Conservation (phyloP, 352 stramenopile species). For the Globisporangium radiosum region DNA sequence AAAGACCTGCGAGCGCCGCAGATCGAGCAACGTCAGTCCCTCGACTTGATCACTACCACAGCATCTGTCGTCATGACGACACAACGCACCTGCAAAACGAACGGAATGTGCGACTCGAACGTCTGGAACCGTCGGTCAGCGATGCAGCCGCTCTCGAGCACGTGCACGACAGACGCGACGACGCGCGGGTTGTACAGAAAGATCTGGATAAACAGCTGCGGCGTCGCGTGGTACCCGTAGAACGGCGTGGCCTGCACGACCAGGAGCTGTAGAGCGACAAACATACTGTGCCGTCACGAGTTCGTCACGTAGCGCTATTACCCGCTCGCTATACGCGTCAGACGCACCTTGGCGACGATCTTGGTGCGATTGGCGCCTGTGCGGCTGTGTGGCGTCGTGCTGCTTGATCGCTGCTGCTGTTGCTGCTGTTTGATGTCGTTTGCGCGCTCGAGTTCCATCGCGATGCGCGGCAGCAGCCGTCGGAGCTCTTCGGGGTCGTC, state of each 20-base stretch:
- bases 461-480: slow-evolving; percentile 56
- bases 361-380: slow-evolving; percentile 11
- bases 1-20: slow-evolving; percentile 64
- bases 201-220: slow-evolving; percentile 85
- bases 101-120: slow-evolving; percentile 87
- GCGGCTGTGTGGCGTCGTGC: slow-evolving; percentile 8
- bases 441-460: slow-evolving; percentile 58
- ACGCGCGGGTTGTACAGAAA: slow-evolving; percentile 82
- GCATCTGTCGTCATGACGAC: background rate
- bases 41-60: background rate
- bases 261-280: slow-evolving; percentile 39
- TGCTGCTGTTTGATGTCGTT: slow-evolving; percentile 43
- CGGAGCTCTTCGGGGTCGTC: slow-evolving; percentile 56
- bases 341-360: slow-evolving; percentile 67
- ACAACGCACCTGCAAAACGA: slow-evolving; percentile 69
- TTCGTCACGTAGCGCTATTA: background rate
- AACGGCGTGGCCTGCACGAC: slow-evolving; percentile 86
- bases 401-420: slow-evolving; percentile 6
- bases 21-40: too few species aligned
- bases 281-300: too few species aligned
- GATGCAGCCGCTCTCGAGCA: slow-evolving; percentile 82
- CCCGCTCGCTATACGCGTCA: background rate
- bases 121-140: slow-evolving; percentile 70
- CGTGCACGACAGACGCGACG: slow-evolving; percentile 52
- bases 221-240: slow-evolving; percentile 78